Conservation (phyloP, 2,329 filamentous ascomycete genomes). For the Penicillium sp. region DNA sequence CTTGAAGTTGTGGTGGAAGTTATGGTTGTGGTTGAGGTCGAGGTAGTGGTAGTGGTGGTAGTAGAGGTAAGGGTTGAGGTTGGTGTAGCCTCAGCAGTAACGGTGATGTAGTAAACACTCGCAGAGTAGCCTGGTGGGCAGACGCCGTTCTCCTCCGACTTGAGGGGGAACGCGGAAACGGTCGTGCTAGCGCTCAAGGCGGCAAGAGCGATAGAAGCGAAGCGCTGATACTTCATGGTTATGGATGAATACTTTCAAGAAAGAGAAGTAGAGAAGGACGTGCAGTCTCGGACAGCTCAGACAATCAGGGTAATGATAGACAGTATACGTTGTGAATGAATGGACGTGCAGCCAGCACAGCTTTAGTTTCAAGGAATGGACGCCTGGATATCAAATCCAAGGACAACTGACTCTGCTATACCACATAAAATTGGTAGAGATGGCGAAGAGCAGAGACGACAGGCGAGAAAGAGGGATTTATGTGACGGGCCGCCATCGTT, state of each 20-base stretch:
- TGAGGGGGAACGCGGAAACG: conserved; percentile 30
- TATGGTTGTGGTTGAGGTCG: conserved; percentile 1
- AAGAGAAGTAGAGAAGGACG: conserved; percentile 13
- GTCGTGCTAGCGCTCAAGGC: conserved; percentile 31
- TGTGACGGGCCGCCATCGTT: background rate
- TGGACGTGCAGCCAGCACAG: conserved; percentile 27
- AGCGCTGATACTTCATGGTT: conserved; percentile 34
- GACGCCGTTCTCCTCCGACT: conserved; percentile 21
- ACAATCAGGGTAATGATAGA: conserved; percentile 3
- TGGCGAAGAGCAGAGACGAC: conserved; percentile 6
- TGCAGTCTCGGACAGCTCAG: conserved; percentile 13
- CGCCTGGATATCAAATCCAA: conserved; percentile 33
- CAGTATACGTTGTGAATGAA: conserved; percentile 19
- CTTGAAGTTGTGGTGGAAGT: conserved; percentile 3
- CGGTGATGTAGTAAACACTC: conserved; percentile 34
- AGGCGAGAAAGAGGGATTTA: conserved; percentile 4
- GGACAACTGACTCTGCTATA: conserved; percentile 29
- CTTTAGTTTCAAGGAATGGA: conserved; percentile 34
- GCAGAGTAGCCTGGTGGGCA: conserved; percentile 35
- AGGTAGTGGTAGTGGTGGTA: background rate
- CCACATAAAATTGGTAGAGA: conserved; percentile 25
- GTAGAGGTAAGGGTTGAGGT: conserved; percentile 5
- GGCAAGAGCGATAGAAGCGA: conserved; percentile 30
- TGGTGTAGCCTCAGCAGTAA: conserved; percentile 27
- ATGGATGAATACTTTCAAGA: background rate